Percentiles rank a stretch among this genome's conserved stretches.
Conservation (phyloP, 148 eudicot genomes). For the Cornus florida region DNA sequence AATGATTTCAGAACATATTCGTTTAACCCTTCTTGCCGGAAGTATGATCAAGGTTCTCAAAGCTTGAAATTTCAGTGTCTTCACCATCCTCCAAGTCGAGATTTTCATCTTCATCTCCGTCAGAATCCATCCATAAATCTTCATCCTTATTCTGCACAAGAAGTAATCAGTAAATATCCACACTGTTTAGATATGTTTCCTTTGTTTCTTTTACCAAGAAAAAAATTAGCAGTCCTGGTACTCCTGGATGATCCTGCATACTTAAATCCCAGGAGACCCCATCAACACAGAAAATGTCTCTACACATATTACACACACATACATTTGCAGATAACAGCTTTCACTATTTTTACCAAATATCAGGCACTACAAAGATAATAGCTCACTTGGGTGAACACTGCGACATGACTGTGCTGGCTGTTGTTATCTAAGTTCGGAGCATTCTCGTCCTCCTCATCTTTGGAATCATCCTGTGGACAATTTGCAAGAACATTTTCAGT, state of each 20-base stretch:
- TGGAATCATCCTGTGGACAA: constrained; percentile 42
- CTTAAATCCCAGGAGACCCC: background rate
- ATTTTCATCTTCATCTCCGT: constrained; percentile 37
- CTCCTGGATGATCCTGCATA: background rate
- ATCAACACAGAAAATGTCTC: background rate
- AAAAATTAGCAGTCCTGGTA: background rate
- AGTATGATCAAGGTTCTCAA: constrained; percentile 23
- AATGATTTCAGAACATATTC: background rate
- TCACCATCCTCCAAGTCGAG: constrained; percentile 35
- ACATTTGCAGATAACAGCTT: background rate
- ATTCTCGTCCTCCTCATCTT: constrained; percentile 24
- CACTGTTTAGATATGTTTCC: background rate
- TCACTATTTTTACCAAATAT: too few relatives aligned
- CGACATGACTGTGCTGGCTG: constrained; percentile 25
- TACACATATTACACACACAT: background rate
- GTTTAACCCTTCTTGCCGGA: constrained; percentile 12
- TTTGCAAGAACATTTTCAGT: background rate
- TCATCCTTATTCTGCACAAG: constrained; percentile 54
- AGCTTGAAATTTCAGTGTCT: constrained; percentile 20
- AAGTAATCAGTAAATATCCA: background rate
- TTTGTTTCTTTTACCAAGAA: background rate
- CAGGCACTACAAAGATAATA: background rate
- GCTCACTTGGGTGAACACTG: constrained; percentile 48
- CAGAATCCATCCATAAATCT: constrained; percentile 23
- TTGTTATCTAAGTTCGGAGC: constrained; percentile 21